Base-by-base conservation (phyloP, 495 filamentous ascomycete species). In the Hypoxylon fuscum region DNA sequence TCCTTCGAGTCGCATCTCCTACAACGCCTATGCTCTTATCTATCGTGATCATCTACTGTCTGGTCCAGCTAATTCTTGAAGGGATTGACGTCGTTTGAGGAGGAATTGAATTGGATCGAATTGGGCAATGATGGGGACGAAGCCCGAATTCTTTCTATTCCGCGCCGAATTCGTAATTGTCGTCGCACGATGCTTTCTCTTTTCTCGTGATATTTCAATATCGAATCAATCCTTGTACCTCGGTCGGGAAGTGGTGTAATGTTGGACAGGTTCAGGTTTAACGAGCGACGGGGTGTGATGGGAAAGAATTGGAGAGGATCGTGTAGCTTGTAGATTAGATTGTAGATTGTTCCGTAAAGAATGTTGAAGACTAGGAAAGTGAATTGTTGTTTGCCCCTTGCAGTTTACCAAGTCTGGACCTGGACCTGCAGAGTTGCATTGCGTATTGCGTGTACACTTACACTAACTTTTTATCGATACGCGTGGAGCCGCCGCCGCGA, bases 1-100 rank as follows among this genome's bases (percentile, higher is more conserved):
- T 68, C 40, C 31, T 58, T 44, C 43, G 56, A 52, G 64, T 69
- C 58, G 69, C 69, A 72, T 72, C 50, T 49, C 69, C 64, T 29
- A 58, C 40, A 32, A 58, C 40, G 37, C 34, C 38, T 22, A 9
- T 51, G 14, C 21, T 45, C 31, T 20, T 38, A 25, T 37, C 11
- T 1, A 41, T 31, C 14, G 38, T 25, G 29, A 49, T 5, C n/a
- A 35, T n/a, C 29, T n/a, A 37, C 17, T 1, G n/a, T 20, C 15
- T 21, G 46, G 35, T 45, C 2, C 25, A 27, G 8, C 25, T 4
- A 27, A 27, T 8, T 27, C 25, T 8, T 27, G 25, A 27, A 4
- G 3, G 25, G n/a, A n/a, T 27, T 27, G 25, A 27, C 8, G 8
- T 27, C 8, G 25, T 27, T 8, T 27, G 25, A 27, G n/a, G n/a